Percentiles rank a stretch among this genome's conserved stretches.
phyloP scores from a whole-genome alignment of 768 basidiomycete genomes.

The Boletales sp. region DNA sequence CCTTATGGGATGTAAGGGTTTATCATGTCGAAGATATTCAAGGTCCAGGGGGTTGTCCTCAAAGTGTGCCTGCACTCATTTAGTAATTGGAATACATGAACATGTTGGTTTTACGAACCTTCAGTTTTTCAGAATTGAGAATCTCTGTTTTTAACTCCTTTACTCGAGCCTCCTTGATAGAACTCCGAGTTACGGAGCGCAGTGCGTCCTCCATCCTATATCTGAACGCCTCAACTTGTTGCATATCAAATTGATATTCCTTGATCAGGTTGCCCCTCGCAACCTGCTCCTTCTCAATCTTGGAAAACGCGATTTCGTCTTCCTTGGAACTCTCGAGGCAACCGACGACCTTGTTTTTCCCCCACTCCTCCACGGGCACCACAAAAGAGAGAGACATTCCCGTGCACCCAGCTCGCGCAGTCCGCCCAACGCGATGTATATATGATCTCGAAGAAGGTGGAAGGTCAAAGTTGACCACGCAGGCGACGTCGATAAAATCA shows the following conservation, averaged over 20 bases:
- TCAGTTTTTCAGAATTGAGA: slow-evolving; percentile 92
- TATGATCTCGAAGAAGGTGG: slow-evolving; percentile 84
- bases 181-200: slow-evolving; percentile 79
- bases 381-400: slow-evolving; percentile 92
- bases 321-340: slow-evolving; percentile 62
- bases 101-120: slow-evolving; percentile 48
- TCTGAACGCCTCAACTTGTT: slow-evolving; percentile 94
- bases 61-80: slow-evolving; percentile 76
- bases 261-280: slow-evolving; percentile 56
- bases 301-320: slow-evolving; percentile 63
- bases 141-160: slow-evolving; percentile 94
- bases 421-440: slow-evolving; percentile 93
- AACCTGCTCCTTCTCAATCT: slow-evolving; percentile 75
- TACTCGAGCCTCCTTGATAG: slow-evolving; percentile 85
- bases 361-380: slow-evolving; percentile 65
- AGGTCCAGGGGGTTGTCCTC: slow-evolving; percentile 95
- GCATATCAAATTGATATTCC: slow-evolving; percentile 93
- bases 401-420: slow-evolving; percentile 91
- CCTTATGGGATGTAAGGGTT: slow-evolving; percentile 85
- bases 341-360: slow-evolving; percentile 72
- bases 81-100: neutral
- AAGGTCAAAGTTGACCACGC: slow-evolving; percentile 98
- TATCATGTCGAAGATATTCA: slow-evolving; percentile 91
- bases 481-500: slow-evolving; percentile 95
- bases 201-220: slow-evolving; percentile 98